Percentiles rank a stretch among this genome's conserved stretches.
Conservation (phyloP, 805 yeast species). For the Ogataea neopini region DNA sequence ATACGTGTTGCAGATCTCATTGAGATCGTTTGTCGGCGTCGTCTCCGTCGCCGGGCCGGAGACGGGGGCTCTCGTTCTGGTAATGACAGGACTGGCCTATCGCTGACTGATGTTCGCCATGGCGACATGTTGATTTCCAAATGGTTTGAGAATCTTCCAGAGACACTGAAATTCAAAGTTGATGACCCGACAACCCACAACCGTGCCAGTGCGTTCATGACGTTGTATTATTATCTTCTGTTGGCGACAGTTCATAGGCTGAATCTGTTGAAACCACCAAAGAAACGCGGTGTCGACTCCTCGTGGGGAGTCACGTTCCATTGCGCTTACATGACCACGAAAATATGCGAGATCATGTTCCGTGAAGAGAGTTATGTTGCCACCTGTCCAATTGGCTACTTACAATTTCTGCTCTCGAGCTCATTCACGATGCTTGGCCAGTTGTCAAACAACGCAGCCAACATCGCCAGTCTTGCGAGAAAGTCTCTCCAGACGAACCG, state of each 20-base stretch:
- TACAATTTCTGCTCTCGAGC: conserved; percentile 52
- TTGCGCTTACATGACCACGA: conserved; percentile 71
- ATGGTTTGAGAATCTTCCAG: conserved; percentile 70
- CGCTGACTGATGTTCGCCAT: conserved; percentile 39
- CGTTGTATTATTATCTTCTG: conserved; percentile 67
- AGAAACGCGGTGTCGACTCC: conserved; percentile 27
- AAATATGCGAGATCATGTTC: conserved; percentile 52
- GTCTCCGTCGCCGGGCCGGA: not conserved
- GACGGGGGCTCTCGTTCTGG: not conserved
- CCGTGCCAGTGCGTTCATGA: conserved; percentile 56
- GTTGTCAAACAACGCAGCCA: conserved; percentile 30
- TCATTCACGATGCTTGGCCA: conserved; percentile 66
- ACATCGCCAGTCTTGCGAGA: conserved; percentile 16
- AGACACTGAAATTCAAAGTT: conserved; percentile 58
- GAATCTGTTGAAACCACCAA: conserved; percentile 34
- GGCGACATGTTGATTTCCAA: conserved; percentile 72
- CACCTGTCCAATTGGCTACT: conserved; percentile 12
- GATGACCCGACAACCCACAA: conserved; percentile 40
- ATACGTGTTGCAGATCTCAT: conserved; percentile 18
- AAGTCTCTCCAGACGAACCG: conserved; percentile 10
- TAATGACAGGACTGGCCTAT: not conserved
- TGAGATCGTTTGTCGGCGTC: conserved; percentile 9
- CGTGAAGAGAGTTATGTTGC: conserved; percentile 39
- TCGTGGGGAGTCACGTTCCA: conserved; percentile 77
- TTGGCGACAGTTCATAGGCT: conserved; percentile 58